Evolutionary conservation across 345 rosid genomes (phyloP), one percentile per base, ranked within the genome.

Genomic region (Melaleuca quinquenervia): DNA sequence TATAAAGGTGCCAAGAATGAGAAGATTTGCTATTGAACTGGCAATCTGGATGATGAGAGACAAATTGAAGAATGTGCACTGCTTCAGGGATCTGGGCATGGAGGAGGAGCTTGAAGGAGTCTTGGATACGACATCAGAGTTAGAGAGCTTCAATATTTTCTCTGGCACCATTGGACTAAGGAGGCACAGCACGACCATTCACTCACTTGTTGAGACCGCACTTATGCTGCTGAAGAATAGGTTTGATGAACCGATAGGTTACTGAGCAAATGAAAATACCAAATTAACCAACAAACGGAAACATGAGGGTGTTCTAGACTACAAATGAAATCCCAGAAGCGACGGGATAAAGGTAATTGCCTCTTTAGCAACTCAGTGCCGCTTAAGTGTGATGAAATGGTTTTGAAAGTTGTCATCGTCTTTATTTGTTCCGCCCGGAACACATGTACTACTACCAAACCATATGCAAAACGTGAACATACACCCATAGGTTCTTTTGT

Each of bases 21-120:
- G 98, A 82, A 93, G 96, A 83, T 94, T 94, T 88, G 89, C 91
- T 83, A 89, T 94, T 48, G 99, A 96, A 91, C 82, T 96, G 87
- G 95, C 92, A 55, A 92, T 93, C 58, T 92, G 96, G 95, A 93
- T 96, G 98, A 96, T 96, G 95, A 90, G 85, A 89, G 90, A 90
- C 86, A 90, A 90, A 84, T 82, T 15, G 49, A 84, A 50, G 64
- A 92, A 88, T 84, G 84, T 88, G 22, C 70, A 24, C 26, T 85
- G 86, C 58, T 93, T 94, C 70, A 89, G 87, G 85, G 89, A 89
- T 3, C 84, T 92, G 83, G 91, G 94, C 26, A 49, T 96, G 92
- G 94, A 90, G 89, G 87, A 84, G 86, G 94, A 91, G 90, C 90
- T 94, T 24, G 93, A 92, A 74, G 85, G 86, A 82, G 96, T 94